Evolutionary conservation across 345 rosid species (phyloP), one percentile per base, ranked within the genome.

Genomic region (Heritiera fomes): DNA sequence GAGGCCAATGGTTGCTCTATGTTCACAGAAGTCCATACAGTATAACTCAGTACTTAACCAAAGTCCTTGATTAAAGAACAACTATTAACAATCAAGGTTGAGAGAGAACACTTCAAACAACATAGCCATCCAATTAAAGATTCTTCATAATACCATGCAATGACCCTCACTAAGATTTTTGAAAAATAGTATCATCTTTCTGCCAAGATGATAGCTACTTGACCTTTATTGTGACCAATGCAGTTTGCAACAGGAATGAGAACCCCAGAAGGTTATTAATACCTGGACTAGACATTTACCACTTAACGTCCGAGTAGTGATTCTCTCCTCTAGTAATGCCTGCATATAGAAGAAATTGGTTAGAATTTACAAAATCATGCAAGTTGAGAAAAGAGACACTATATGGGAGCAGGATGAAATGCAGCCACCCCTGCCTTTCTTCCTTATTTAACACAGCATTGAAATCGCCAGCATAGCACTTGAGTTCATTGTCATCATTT

Each of bases 241-340:
- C 56, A 55, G 65, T 66, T 77, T 7, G 52, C 40, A 58, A 66
- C 12, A 0, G 46, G 63, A 61, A 66, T 41, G 45, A 58, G 71
- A 49, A 75, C 52, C 45, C 20, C 2, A 28, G 68, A 20, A 43
- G 17, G 71, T 40, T 55, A 43, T 15, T 46, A 61, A 32, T 85
- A 94, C 98, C 95, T 87, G 87, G 11, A 89, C 84, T 78, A 87
- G 87, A 86, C 83, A 84, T 76, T 91, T 89, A 75, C 89, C 91
- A 73, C 90, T 79, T 52, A 83, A 87, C 76, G 90, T 83, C 71
- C 88, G 91, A 15, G 93, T 83, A 64, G 91, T 83, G 83, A 91
- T 87, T 97, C 98, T 91, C 84, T 97, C 99, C 85, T 97, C 99
- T 56, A 97, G 85, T 84, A 94, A 88, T 73, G 98, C 96, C 98